Conservation (phyloP, 805 yeast genomes). For the Ogataea wickerhamii region DNA sequence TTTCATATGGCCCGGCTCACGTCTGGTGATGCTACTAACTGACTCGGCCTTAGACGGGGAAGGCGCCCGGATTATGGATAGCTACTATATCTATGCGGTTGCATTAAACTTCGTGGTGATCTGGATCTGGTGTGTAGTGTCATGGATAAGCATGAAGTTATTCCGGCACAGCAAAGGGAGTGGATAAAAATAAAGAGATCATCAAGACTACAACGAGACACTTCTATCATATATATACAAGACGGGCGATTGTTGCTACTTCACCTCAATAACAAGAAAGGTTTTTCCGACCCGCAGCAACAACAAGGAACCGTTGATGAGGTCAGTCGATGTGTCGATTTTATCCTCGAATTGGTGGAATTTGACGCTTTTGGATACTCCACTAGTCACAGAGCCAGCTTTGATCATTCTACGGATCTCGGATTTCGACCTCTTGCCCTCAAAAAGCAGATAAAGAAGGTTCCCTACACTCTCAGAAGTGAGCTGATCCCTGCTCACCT, state of each 20-base stretch:
- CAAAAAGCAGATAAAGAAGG: constrained; percentile 46
- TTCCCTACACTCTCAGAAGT: constrained; percentile 42
- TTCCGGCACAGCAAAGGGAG: constrained; percentile 77
- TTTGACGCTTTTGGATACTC: constrained; percentile 50
- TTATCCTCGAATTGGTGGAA: constrained; percentile 46
- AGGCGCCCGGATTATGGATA: constrained; percentile 20
- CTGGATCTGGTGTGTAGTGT: constrained; percentile 69
- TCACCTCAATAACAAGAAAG: constrained; percentile 51
- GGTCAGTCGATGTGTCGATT: constrained; percentile 41
- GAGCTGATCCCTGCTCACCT: constrained; percentile 32
- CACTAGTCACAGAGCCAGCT: constrained; percentile 72
- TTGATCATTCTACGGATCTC: constrained; percentile 47
- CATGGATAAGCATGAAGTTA: constrained; percentile 79
- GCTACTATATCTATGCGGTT: constrained; percentile 31
- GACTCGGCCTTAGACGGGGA: constrained; percentile 14
- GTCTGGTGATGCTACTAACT: constrained; percentile 6
- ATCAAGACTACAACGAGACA: too few species aligned
- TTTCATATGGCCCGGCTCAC: constrained; percentile 4
- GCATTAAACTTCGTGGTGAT: constrained; percentile 32
- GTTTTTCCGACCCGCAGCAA: constrained; percentile 74
- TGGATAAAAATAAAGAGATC: constrained; percentile 20
- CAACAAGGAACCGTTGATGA: constrained; percentile 59
- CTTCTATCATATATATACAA: too few species aligned
- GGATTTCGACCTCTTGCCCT: constrained; percentile 41
- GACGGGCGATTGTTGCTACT: constrained; percentile 3